Evolutionary conservation across 257 asterid genomes (phyloP).

Genomic region (Lavandula angustifolia): DNA sequence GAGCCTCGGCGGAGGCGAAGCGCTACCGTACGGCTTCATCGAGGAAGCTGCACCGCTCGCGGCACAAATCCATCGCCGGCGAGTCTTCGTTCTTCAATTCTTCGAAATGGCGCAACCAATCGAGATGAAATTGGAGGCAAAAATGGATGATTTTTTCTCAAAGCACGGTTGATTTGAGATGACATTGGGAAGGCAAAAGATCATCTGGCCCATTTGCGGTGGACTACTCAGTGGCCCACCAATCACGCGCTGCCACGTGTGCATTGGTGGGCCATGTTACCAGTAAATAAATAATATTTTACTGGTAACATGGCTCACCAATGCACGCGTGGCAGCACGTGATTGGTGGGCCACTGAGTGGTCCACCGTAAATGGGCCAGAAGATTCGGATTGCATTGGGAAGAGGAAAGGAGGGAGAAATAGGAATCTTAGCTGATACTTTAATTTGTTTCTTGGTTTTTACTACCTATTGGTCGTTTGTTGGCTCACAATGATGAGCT

Average conservation of each 20-base stretch:
- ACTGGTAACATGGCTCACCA: too few species aligned
- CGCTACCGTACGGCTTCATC: conserved; percentile 88
- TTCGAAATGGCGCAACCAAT: conserved; percentile 94
- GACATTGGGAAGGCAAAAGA: conserved; percentile 43
- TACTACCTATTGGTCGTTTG: conserved; percentile 16
- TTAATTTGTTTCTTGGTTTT: conserved; percentile 31
- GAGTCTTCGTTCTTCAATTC: conserved; percentile 79
- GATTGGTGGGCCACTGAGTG: too few species aligned
- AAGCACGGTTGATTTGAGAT: conserved; percentile 36
- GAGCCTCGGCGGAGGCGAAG: conserved; percentile 80
- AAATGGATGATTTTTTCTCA: conserved; percentile 11
- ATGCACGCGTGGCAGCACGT: too few species aligned
- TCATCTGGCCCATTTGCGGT: too few species aligned
- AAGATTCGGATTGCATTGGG: too few species aligned
- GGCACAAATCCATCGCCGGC: conserved; percentile 85
- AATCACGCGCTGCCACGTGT: too few species aligned
- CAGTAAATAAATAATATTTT: too few species aligned
- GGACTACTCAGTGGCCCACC: too few species aligned
- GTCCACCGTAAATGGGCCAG: too few species aligned
- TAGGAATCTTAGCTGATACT: conserved; percentile 38
- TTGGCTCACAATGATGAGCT: background rate
- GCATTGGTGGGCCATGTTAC: too few species aligned
- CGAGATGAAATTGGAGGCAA: background rate
- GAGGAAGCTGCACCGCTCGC: conserved; percentile 75
- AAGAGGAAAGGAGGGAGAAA: conserved; percentile 33